phyloP scores from a whole-genome alignment of 306 rosid genomes.

The Vigna hirtella region DNA sequence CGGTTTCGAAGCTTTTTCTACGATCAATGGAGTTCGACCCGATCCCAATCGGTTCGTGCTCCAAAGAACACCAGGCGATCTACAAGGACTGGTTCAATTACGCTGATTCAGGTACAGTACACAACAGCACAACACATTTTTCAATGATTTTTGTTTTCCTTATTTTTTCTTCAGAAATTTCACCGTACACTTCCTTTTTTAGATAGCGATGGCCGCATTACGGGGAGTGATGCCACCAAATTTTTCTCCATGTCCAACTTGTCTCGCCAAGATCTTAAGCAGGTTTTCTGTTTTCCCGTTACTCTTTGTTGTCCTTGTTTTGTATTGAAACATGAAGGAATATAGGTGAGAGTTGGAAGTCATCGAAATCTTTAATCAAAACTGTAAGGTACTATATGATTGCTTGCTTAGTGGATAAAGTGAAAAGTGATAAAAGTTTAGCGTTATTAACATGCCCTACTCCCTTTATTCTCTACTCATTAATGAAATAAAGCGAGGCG shows the following conservation, averaged over 20 bases:
- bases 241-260: slow-evolving; percentile 82
- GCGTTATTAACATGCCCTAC: background rate
- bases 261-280: slow-evolving; percentile 89
- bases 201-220: slow-evolving; percentile 93
- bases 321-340: background rate
- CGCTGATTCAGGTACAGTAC: slow-evolving; percentile 87
- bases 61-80: slow-evolving; percentile 71
- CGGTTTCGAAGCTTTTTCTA: background rate
- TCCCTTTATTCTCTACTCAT: background rate
- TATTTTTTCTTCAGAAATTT: background rate
- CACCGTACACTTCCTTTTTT: slow-evolving; percentile 29
- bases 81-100: slow-evolving; percentile 77
- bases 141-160: background rate
- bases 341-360: background rate
- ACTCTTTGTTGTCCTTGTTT: background rate
- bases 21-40: slow-evolving; percentile 78
- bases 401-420: background rate
- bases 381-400: background rate
- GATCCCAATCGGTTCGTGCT: slow-evolving; percentile 70
- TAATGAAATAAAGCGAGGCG: background rate
- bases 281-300: slow-evolving; percentile 53
- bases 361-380: background rate
- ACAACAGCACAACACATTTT: background rate
- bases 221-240: slow-evolving; percentile 82
- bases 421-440: background rate